Conservation (phyloP, 768 basidiomycete species). For the Tricholomella constricta region DNA sequence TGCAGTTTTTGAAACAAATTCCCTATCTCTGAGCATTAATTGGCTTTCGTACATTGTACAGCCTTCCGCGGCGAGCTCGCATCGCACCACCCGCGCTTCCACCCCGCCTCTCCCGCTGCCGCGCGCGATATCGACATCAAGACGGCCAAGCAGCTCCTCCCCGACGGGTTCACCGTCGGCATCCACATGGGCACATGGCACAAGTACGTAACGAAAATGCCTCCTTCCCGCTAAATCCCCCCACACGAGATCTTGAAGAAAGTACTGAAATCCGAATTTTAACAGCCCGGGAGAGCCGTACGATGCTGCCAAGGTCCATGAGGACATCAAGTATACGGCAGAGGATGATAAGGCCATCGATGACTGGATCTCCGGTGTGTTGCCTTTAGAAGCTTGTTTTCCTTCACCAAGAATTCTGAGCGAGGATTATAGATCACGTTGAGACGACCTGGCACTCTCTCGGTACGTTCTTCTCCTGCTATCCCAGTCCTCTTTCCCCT, state of each 20-base stretch:
- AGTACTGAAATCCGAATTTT: not conserved
- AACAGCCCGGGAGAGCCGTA: constrained; percentile 52
- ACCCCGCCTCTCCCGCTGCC: constrained; percentile 65
- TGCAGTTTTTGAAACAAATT: not conserved
- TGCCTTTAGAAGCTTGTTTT: too few species aligned
- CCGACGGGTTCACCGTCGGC: constrained; percentile 63
- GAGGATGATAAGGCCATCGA: constrained; percentile 76
- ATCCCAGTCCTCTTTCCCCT: not conserved
- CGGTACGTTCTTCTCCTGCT: constrained; percentile 32
- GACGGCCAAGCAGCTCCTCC: constrained; percentile 63
- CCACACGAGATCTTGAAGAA: not conserved
- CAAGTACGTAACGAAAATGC: constrained; percentile 29
- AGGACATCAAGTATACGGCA: constrained; percentile 64
- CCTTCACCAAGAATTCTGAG: not conserved
- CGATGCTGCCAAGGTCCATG: constrained; percentile 57
- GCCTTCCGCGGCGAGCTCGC: constrained; percentile 74
- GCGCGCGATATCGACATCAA: constrained; percentile 63
- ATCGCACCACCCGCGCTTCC: constrained; percentile 75
- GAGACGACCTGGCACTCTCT: constrained; percentile 81
- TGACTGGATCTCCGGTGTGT: constrained; percentile 58
- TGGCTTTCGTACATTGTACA: constrained; percentile 19
- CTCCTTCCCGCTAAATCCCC: not conserved
- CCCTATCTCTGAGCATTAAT: not conserved
- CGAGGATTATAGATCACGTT: constrained; percentile 53
- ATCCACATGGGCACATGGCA: constrained; percentile 77